Percentiles rank a stretch among this genome's conserved stretches.
Conservation (phyloP, 1,284 basidiomycete species). For the Rhodotorula sp. region DNA sequence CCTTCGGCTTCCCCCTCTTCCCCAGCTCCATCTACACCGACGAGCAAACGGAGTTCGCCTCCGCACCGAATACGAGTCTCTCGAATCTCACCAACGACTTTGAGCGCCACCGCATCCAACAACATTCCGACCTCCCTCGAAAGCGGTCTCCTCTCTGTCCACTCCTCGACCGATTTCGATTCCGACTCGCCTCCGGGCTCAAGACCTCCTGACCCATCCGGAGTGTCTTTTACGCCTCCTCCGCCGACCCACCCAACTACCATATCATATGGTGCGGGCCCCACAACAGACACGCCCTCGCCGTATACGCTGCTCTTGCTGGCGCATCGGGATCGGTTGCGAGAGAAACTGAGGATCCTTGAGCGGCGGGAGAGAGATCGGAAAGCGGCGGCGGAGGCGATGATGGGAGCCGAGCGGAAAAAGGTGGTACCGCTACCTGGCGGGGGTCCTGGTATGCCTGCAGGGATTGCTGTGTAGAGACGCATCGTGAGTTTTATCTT, state of each 20-base stretch:
- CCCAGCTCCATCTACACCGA: background rate
- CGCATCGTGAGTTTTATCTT: too few relatives aligned
- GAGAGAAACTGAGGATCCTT: slow-evolving; percentile 24
- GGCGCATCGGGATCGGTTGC: slow-evolving; percentile 17
- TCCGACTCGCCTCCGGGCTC: background rate
- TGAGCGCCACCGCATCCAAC: too few relatives aligned
- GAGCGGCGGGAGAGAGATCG: slow-evolving; percentile 24
- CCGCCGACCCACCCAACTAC: background rate
- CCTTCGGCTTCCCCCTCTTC: background rate
- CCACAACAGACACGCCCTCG: background rate
- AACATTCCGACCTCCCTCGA: too few relatives aligned
- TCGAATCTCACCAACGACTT: background rate
- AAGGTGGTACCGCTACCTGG: background rate
- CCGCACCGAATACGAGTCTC: background rate
- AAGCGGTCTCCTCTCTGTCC: slow-evolving; percentile 4
- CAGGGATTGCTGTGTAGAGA: too few relatives aligned
- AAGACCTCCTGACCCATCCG: background rate
- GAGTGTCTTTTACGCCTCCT: background rate
- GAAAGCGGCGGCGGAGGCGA: background rate
- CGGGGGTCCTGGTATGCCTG: too few relatives aligned
- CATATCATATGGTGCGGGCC: too few relatives aligned
- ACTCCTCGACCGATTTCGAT: slow-evolving; percentile 24
- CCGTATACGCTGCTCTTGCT: slow-evolving; percentile 21
- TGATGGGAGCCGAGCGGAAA: slow-evolving; percentile 1
- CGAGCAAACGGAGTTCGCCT: background rate